A percentile compares a stretch with the other conserved stretches of the same genome.
Evolutionary conservation across 768 basidiomycete genomes (phyloP).

Genomic region (Boletellus sp.): DNA sequence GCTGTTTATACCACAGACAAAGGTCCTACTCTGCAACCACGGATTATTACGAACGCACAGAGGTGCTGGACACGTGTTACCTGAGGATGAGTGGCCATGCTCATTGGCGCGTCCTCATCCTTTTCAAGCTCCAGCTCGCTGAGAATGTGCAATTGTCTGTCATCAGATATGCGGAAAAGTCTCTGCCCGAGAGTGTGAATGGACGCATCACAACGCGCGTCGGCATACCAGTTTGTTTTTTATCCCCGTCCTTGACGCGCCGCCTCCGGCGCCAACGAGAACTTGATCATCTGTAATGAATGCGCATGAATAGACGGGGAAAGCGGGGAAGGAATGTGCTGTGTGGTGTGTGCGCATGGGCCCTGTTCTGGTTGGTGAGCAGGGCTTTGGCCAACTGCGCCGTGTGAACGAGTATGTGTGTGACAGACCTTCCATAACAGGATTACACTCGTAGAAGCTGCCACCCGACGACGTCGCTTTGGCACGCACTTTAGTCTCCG

Average conservation of each 20-base stretch:
- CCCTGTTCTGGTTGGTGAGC: neutral
- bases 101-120: conserved; percentile 96
- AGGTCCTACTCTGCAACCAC: conserved; percentile 38
- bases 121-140: conserved; percentile 72
- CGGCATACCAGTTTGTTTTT: conserved; percentile 81
- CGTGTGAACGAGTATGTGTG: conserved; percentile 9
- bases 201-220: neutral
- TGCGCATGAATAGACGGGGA: conserved; percentile 85
- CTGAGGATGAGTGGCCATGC: conserved; percentile 67
- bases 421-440: conserved; percentile 18
- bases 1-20: conserved; percentile 90
- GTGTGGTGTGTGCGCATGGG: conserved; percentile 79
- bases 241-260: conserved; percentile 81
- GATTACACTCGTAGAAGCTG: neutral
- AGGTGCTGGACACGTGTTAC: conserved; percentile 35
- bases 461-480: neutral
- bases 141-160: conserved; percentile 51
- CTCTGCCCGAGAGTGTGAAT: conserved; percentile 42
- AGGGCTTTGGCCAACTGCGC: neutral
- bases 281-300: conserved; percentile 72
- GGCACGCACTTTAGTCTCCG: neutral
- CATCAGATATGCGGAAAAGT: conserved; percentile 58
- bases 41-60: neutral
- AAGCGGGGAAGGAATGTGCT: conserved; percentile 68
- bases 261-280: conserved; percentile 87